Conservation (phyloP, 2,329 filamentous ascomycete genomes). For the Dothidotthia symphoricarpi region DNA sequence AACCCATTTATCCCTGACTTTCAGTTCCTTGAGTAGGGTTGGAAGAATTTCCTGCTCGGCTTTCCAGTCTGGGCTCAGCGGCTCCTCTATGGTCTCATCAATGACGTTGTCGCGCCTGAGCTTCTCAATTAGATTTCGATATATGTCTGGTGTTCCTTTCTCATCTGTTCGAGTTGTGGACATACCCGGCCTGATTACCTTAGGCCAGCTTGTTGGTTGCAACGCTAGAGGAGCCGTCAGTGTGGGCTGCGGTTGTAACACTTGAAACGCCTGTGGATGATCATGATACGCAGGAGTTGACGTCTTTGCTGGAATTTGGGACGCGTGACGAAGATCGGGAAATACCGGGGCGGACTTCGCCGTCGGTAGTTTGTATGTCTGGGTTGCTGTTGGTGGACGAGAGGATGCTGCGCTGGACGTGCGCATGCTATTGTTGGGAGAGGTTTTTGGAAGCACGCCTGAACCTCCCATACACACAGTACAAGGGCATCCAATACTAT, state of each 20-base stretch:
- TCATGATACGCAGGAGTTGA: not conserved
- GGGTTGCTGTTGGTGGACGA: too few relatives aligned
- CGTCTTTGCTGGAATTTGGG: too few relatives aligned
- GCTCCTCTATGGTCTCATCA: constrained; percentile 51
- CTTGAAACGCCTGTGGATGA: not conserved
- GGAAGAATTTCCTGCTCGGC: constrained; percentile 49
- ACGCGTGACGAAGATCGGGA: too few relatives aligned
- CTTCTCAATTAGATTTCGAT: constrained; percentile 50
- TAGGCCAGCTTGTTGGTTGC: constrained; percentile 20
- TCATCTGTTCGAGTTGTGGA: constrained; percentile 43
- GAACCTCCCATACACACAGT: constrained; percentile 44
- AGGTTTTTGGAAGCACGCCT: constrained; percentile 17
- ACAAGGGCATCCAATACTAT: constrained; percentile 50
- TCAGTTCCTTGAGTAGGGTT: constrained; percentile 44
- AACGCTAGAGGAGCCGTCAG: not conserved
- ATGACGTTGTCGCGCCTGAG: constrained; percentile 45
- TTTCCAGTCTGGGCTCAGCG: constrained; percentile 57
- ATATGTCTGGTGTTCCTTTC: constrained; percentile 57
- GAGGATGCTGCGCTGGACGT: constrained; percentile 9
- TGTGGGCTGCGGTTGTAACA: not conserved
- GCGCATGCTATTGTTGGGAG: constrained; percentile 5
- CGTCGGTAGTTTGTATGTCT: too few relatives aligned
- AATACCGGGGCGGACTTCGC: too few relatives aligned
- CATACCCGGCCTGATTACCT: constrained; percentile 17
- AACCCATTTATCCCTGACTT: constrained; percentile 50